Evolutionary conservation across 2,329 filamentous ascomycete genomes (phyloP), one percentile per base, ranked within the genome.

Genomic region (Calonectria multiphialidica): DNA sequence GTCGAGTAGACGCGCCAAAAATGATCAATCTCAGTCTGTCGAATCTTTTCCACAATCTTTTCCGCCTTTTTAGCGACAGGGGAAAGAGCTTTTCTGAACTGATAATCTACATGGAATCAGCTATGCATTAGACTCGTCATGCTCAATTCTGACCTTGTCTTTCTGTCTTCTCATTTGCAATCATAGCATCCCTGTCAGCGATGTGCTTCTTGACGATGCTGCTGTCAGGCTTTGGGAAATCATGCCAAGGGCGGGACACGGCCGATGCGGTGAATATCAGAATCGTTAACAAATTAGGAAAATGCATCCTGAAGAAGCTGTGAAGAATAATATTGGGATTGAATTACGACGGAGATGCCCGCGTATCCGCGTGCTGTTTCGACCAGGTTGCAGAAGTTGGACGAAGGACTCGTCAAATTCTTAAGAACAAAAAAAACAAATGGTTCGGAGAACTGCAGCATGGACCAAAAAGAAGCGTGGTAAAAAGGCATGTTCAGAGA

Each of bases 21-120:
- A 21, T 55, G n/a, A 6, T 66, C 49, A 45, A 66, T 66, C 7
- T 57, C 64, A 35, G 57, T 49, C n/a, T 59, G 49, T 18, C 64
- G 64, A 6, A 66, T 47, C 23, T 28, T 33, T n/a, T 33, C 12
- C 2, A 66, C 64, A 30, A 66, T 66, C 18, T 12, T 13, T 28
- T 66, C 64, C 16, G 64, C 49, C 18, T 66, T 42, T n/a, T 30
- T 66, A 6, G 64, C 64, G 7, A 42, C 37, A 13, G 49, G 28
- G 8, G 49, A 66, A 21, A 66, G 33, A 18, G 15, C 33, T 23
- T 47, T 25, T 18, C 37, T 42, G 21, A 66, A 66, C 8, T 23
- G 15, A 15, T 66, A 57, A 35, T 66, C 64, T 66, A 21, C 4
- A 55, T 16, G 2, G 2, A 12, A 13, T 66, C 35, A 55, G 50